A percentile compares a stretch with the other conserved stretches of the same genome.
phyloP scores from a whole-genome alignment of 2,329 filamentous ascomycete species.

The Diaporthe helianthi region DNA sequence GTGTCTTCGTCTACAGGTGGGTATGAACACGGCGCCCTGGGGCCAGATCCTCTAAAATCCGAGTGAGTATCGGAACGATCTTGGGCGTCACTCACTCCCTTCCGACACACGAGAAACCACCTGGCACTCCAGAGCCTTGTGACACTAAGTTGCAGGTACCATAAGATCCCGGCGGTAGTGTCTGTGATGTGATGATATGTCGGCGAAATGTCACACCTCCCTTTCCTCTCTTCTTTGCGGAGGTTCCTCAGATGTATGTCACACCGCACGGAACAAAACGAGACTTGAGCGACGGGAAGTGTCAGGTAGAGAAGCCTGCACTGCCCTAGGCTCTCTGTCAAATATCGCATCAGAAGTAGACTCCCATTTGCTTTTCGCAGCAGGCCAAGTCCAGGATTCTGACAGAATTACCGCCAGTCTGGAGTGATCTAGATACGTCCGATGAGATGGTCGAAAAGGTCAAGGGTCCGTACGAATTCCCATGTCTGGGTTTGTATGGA shows the following conservation, averaged over 20 bases:
- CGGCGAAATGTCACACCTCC: constrained; percentile 11
- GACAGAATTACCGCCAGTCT: constrained; percentile 31
- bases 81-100: no score
- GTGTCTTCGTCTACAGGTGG: not conserved
- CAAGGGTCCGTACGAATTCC: constrained; percentile 28
- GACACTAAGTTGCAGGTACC: not conserved
- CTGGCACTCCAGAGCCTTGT: not conserved
- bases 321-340: constrained; percentile 13
- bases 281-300: constrained; percentile 3
- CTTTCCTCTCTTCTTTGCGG: not conserved
- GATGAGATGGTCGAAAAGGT: constrained; percentile 33
- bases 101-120: not conserved
- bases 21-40: not conserved
- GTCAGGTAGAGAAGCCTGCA: constrained; percentile 13
- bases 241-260: not conserved
- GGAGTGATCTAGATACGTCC: constrained; percentile 33
- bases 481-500: constrained; percentile 6
- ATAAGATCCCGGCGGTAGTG: not conserved
- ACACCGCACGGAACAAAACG: constrained; percentile 16
- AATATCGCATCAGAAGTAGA: constrained; percentile 1
- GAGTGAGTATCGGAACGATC: not conserved
- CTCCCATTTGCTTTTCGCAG: not conserved
- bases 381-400: not conserved
- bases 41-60: not conserved
- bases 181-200: constrained; percentile 26